Percentiles rank a stretch among this genome's conserved stretches.
These are phyloP conservation scores for Physocladia obscura DNA, from an alignment of 192 early-diverging fungal genomes.

Conservation along the genomic window DNA sequence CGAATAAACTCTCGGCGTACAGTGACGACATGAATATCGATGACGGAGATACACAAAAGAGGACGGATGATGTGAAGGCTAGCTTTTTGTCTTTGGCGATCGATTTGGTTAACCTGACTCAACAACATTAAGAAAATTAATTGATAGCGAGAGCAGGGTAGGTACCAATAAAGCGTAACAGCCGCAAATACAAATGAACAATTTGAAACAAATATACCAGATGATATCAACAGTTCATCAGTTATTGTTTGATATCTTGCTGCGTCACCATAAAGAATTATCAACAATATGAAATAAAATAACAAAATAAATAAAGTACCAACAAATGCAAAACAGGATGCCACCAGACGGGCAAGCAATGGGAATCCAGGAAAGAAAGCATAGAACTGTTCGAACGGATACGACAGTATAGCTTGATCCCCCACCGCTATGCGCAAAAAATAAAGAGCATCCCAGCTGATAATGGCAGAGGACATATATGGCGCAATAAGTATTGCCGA, in stretches of 20 bases:
- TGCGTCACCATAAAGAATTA: not conserved
- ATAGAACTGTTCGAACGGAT: slow-evolving; percentile 83
- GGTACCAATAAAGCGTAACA: slow-evolving; percentile 66
- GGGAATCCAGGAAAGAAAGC: slow-evolving; percentile 88
- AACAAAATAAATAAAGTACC: not conserved
- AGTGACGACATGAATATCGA: slow-evolving; percentile 69
- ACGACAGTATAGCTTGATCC: slow-evolving; percentile 42
- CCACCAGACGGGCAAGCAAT: slow-evolving; percentile 55
- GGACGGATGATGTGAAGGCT: slow-evolving; percentile 64
- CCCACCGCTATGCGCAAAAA: slow-evolving; percentile 73
- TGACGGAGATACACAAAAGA: slow-evolving; percentile 75
- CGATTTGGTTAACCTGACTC: slow-evolving; percentile 42
- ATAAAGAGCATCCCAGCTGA: slow-evolving; percentile 88
- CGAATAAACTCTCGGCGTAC: slow-evolving; percentile 78
- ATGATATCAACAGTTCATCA: not conserved
- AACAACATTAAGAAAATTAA: not conserved
- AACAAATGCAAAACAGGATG: not conserved
- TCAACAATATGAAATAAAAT: not conserved
- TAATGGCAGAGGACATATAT: not conserved
- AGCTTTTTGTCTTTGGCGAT: slow-evolving; percentile 51
- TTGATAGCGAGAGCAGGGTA: not conserved
- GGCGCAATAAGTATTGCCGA: not conserved
- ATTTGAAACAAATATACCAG: slow-evolving; percentile 75
- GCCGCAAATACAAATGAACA: slow-evolving; percentile 72
- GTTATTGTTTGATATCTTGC: not conserved